phyloP scores from a whole-genome alignment of 805 yeast species.

The Saturnispora sanitii region DNA sequence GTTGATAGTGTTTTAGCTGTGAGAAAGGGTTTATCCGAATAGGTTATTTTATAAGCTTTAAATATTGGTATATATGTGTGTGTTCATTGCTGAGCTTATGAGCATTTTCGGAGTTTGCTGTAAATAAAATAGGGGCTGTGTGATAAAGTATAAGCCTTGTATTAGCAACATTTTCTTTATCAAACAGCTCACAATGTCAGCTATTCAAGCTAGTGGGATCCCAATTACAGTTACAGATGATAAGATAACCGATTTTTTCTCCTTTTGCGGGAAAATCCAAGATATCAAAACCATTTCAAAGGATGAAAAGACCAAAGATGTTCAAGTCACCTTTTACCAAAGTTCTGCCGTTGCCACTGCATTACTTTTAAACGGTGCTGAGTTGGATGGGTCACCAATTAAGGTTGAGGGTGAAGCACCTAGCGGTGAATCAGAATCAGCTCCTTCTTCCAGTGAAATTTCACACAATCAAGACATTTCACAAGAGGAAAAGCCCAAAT shows the following conservation, averaged over 20 bases:
- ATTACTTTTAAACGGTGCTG: conserved; percentile 60
- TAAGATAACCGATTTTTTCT: conserved; percentile 55
- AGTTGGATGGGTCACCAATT: conserved; percentile 50
- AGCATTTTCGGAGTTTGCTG: conserved; percentile 4
- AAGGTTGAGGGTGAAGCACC: conserved; percentile 26
- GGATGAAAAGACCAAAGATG: conserved; percentile 29
- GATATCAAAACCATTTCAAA: conserved; percentile 26
- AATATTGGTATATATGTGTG: too few species aligned
- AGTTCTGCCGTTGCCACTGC: conserved; percentile 64
- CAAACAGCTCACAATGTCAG: conserved; percentile 17
- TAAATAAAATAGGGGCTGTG: not conserved
- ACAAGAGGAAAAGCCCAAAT: conserved; percentile 72
- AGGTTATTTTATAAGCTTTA: too few species aligned
- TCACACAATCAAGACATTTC: conserved; percentile 35
- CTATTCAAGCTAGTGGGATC: conserved; percentile 48
- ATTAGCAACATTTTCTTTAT: not conserved
- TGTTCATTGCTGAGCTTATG: not conserved
- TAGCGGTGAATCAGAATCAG: conserved; percentile 13
- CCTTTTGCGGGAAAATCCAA: conserved; percentile 58
- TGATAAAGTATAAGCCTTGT: too few species aligned
- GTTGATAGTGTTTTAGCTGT: conserved; percentile 91
- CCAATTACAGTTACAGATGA: conserved; percentile 39
- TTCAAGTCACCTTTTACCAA: conserved; percentile 44
- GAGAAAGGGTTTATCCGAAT: conserved; percentile 55
- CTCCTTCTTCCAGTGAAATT: conserved; percentile 11